Conservation (phyloP, 202 grass and related monocot genomes). For the Alloteropsis angusta region DNA sequence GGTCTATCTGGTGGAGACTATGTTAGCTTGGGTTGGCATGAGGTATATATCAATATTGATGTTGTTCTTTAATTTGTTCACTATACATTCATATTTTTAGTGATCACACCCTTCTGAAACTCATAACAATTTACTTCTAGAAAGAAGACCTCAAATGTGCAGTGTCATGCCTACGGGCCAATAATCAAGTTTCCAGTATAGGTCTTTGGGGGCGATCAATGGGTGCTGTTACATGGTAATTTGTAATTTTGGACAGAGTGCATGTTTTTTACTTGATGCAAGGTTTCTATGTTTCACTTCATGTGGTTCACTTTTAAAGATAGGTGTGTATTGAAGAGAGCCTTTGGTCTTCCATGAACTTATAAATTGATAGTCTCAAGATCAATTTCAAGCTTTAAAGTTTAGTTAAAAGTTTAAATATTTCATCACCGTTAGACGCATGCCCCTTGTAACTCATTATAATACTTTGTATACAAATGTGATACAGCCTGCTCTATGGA, state of each 20-base stretch:
- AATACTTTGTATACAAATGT: slow-evolving; percentile 29
- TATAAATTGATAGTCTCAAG: not conserved
- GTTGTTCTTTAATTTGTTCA: slow-evolving; percentile 9
- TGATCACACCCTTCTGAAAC: slow-evolving; percentile 11
- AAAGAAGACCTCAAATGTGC: slow-evolving; percentile 90
- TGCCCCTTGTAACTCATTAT: not conserved
- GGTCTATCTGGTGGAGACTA: slow-evolving; percentile 83
- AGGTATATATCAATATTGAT: slow-evolving; percentile 42
- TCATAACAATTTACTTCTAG: slow-evolving; percentile 42
- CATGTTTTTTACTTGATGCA: slow-evolving; percentile 1
- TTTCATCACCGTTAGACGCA: slow-evolving; percentile 7
- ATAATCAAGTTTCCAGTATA: slow-evolving; percentile 90
- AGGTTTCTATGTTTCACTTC: slow-evolving; percentile 8
- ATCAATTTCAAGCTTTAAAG: slow-evolving; percentile 6
- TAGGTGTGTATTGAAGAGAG: not conserved
- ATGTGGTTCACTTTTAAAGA: not conserved
- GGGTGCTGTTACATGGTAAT: slow-evolving; percentile 96
- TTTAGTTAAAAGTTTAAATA: not conserved
- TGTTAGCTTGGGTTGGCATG: slow-evolving; percentile 99
- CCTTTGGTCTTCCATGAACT: not conserved
- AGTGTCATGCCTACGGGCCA: slow-evolving; percentile 62
- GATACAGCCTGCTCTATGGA: slow-evolving; percentile 88
- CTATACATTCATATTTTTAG: slow-evolving; percentile 13
- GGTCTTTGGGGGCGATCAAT: slow-evolving; percentile 96
- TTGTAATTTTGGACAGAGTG: slow-evolving; percentile 1